Evolutionary conservation across 345 rosid genomes (phyloP).

Genomic region (Eucalyptus cloeziana): DNA sequence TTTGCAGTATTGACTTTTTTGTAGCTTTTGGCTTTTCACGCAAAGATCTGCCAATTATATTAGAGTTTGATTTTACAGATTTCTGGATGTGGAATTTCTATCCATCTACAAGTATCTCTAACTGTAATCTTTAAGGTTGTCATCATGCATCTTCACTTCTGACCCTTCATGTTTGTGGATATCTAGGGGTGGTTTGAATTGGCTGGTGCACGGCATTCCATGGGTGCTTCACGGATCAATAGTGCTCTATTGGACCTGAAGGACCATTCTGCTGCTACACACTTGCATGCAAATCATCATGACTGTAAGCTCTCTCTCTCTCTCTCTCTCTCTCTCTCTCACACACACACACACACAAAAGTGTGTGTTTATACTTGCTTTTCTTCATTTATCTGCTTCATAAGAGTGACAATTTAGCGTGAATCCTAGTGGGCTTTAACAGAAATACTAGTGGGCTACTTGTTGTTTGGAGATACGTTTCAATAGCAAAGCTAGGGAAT

Average conservation of each 20-base stretch:
- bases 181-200: slow-evolving; percentile 87
- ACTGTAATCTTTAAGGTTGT: background rate
- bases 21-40: background rate
- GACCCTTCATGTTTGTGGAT: background rate
- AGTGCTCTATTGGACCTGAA: slow-evolving; percentile 66
- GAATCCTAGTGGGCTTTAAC: background rate
- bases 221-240: slow-evolving; percentile 84
- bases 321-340: background rate
- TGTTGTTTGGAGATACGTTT: background rate
- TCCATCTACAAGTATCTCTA: background rate
- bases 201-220: slow-evolving; percentile 82
- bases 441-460: background rate
- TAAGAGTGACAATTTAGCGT: background rate
- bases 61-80: background rate
- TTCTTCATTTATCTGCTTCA: background rate
- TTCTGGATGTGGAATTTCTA: background rate
- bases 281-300: slow-evolving; percentile 29
- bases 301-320: slow-evolving; percentile 13
- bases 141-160: background rate
- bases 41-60: background rate
- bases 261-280: slow-evolving; percentile 62
- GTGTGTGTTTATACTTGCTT: background rate
- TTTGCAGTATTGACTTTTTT: background rate
- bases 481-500: background rate
- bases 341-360: background rate